Base-by-base conservation (phyloP, 306 rosid species). In the Citrullus colocynthis region DNA sequence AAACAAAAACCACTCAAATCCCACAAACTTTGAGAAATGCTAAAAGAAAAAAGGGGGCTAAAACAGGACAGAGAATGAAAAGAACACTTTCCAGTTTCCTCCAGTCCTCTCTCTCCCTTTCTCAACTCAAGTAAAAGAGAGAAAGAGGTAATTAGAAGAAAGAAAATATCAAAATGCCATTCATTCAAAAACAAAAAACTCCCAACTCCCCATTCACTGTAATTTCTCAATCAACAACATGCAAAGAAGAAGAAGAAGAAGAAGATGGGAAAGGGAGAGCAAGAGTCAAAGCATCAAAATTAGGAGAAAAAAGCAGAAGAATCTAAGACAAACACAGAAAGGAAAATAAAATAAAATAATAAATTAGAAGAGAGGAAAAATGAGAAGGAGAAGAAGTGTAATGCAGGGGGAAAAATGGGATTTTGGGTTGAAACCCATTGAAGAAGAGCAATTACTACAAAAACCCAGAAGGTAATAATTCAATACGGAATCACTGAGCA, bases 21-120 rank as follows among this genome's bases (percentile, higher is more conserved):
- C 61, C 59, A 73, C 76, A 71, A 71, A 71, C 76, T 65, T 39
- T 65, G 73, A 65, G 73, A 65, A 65, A 39, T 65, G 71, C 51
- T 54, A 56, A 51, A 75, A 32, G 66, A 54, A 56, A 74, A 17
- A 74, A 28, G 24, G 49, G n/a, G 16, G 32, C 2, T 14, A 28
- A 49, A 74, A 52, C 24, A 74, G 62, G 30, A 66, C 28, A 73
- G 61, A 15, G 30, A 74, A 72, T 6, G 48, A 74, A 75, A 75
- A 24, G 32, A 75, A 74, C 59, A 30, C 30, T 32, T 52, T 54
- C 48, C 32, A 65, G 73, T 37, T 36, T 16, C 28, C 21, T 65
- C 28, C 18, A 12, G 16, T 39, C 18, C 73, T 65, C 49, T 18
- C 20, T 55, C 60, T 55, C 20, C n/a, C 60, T 55, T 55, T 55